These are phyloP conservation scores for Taphrina deformans DNA, from an alignment of 1,139 yeast genomes.

Conservation along the genomic window DNA sequence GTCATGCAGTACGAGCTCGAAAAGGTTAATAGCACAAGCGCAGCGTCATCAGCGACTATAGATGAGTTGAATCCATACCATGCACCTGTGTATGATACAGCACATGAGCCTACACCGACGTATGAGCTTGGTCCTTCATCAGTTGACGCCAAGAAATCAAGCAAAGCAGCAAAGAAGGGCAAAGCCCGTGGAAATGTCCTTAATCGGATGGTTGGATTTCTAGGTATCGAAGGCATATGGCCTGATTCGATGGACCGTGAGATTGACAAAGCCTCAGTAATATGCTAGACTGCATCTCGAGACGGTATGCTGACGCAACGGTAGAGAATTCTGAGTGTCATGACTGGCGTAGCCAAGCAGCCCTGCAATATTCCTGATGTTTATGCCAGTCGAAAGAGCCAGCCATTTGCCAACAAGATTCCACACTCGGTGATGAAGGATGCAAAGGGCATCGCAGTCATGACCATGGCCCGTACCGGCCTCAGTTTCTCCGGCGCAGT, in stretches of 20 bases:
- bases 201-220: conserved; percentile 1
- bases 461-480: conserved; percentile 28
- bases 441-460: conserved; percentile 30
- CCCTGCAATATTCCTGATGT: neutral
- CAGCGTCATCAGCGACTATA: neutral
- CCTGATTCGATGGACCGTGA: neutral
- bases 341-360: conserved; percentile 3
- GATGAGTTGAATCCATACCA: neutral
- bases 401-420: conserved; percentile 15
- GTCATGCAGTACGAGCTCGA: neutral
- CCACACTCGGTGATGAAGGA: conserved; percentile 11
- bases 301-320: neutral
- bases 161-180: neutral
- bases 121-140: neutral
- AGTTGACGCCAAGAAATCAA: neutral
- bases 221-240: neutral
- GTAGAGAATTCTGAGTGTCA: conserved; percentile 4
- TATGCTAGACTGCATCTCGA: neutral
- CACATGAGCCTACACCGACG: neutral
- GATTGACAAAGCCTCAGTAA: conserved; percentile 5
- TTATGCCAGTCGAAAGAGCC: conserved; percentile 17
- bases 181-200: conserved; percentile 2
- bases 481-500: conserved; percentile 16
- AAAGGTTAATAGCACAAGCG: neutral
- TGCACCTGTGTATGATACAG: neutral